phyloP scores from a whole-genome alignment of 371 early-diverging fungal genomes.

The Mortierella sp. region DNA sequence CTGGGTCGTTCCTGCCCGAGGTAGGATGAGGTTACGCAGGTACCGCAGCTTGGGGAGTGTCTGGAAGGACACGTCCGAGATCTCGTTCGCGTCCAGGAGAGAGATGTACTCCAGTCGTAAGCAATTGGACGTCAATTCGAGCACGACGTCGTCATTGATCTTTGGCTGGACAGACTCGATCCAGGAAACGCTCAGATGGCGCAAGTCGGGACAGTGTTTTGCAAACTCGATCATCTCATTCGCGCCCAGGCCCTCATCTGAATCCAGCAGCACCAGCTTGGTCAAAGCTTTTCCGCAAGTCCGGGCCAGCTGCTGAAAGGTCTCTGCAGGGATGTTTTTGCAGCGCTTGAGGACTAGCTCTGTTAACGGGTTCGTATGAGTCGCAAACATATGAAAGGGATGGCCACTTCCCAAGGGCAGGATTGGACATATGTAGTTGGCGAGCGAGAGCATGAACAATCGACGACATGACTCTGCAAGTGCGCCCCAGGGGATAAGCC shows the following conservation, averaged over 20 bases:
- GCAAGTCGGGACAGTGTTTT: conserved; percentile 41
- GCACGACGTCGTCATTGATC: conserved; percentile 49
- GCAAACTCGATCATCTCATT: conserved; percentile 51
- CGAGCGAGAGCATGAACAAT: conserved; percentile 45
- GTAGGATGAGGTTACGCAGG: conserved; percentile 50
- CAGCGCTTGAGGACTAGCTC: conserved; percentile 51
- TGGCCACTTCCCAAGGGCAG: conserved; percentile 37
- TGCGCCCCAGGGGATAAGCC: conserved; percentile 47
- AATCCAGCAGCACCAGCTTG: conserved; percentile 49
- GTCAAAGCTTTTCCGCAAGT: conserved; percentile 54
- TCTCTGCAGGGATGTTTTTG: conserved; percentile 52
- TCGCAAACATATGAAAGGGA: conserved; percentile 47
- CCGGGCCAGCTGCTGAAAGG: conserved; percentile 44
- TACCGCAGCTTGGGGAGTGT: conserved; percentile 44
- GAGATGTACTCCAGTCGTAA: conserved; percentile 47
- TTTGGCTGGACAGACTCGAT: conserved; percentile 43
- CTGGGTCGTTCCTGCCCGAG: conserved; percentile 36
- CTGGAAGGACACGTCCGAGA: conserved; percentile 52
- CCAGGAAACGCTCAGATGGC: conserved; percentile 51
- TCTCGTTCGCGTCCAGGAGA: conserved; percentile 49
- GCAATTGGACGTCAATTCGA: conserved; percentile 41
- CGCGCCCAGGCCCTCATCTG: conserved; percentile 41
- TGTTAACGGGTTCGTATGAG: conserved; percentile 46
- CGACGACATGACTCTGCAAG: conserved; percentile 55
- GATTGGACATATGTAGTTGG: conserved; percentile 51